Percentiles rank a stretch among this genome's conserved stretches.
phyloP scores from a whole-genome alignment of 164 flowering plant species.

The Tinospora cordifolia region DNA sequence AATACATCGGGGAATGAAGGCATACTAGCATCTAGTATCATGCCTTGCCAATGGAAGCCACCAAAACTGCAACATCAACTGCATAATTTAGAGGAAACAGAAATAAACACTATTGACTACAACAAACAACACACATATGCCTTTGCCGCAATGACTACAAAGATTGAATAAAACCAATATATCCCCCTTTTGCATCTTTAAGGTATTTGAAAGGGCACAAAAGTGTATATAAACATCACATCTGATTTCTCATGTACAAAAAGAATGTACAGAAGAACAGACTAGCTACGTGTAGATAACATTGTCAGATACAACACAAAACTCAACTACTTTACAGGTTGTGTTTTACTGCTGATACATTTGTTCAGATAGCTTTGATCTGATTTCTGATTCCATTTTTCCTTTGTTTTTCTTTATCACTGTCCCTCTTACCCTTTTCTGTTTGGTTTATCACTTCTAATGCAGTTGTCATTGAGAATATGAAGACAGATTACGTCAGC shows the following conservation, averaged over 20 bases:
- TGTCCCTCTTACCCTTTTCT: background rate
- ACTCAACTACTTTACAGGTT: conserved; percentile 8
- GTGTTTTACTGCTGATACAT: background rate
- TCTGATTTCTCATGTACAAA: conserved; percentile 7
- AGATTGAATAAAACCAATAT: background rate
- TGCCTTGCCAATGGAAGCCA: background rate
- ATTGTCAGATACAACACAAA: conserved; percentile 5
- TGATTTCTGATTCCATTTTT: background rate
- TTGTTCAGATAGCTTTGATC: background rate
- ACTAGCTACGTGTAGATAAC: background rate
- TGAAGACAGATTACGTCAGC: background rate
- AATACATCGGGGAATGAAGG: no score
- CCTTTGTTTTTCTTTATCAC: background rate
- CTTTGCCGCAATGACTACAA: background rate
- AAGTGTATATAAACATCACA: background rate
- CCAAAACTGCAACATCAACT: background rate
- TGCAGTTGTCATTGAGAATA: background rate
- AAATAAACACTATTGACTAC: background rate
- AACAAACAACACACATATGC: background rate
- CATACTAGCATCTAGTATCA: background rate
- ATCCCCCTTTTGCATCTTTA: background rate
- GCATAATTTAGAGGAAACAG: background rate
- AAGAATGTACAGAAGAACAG: conserved; percentile 11
- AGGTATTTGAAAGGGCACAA: background rate
- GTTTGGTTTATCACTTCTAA: background rate